Conservation (phyloP, 371 early-diverging fungal genomes). For the Mucor irregularis region DNA sequence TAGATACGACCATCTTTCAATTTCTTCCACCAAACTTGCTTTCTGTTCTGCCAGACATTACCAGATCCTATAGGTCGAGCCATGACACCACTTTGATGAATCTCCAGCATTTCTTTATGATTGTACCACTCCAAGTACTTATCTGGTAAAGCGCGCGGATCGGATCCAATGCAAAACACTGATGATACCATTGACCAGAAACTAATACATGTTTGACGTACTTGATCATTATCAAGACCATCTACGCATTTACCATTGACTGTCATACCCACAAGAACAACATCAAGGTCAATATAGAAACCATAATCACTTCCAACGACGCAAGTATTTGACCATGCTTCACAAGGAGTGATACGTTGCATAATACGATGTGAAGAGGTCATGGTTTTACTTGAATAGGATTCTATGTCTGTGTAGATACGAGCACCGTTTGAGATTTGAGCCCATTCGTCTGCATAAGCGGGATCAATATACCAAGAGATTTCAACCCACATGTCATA, state of each 20-base stretch:
- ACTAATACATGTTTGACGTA: conserved; percentile 39
- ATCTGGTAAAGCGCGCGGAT: conserved; percentile 43
- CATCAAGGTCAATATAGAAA: conserved; percentile 46
- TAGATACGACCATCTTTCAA: conserved; percentile 40
- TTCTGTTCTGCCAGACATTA: conserved; percentile 38
- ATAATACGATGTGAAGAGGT: conserved; percentile 44
- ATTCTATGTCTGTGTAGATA: conserved; percentile 44
- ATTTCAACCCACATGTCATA: conserved; percentile 43
- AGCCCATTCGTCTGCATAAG: conserved; percentile 42
- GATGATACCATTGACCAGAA: conserved; percentile 50
- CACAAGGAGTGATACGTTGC: conserved; percentile 38
- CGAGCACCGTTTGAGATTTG: conserved; percentile 39
- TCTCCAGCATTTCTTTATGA: conserved; percentile 37
- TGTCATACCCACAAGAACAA: conserved; percentile 46
- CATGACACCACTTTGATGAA: conserved; percentile 48
- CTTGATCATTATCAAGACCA: conserved; percentile 46
- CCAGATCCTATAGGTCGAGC: conserved; percentile 43
- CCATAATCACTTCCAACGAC: conserved; percentile 34
- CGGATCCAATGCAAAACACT: conserved; percentile 44
- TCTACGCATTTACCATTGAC: conserved; percentile 42
- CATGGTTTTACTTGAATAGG: conserved; percentile 43
- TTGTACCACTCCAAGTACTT: conserved; percentile 38
- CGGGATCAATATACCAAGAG: conserved; percentile 43
- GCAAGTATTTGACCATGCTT: conserved; percentile 29
- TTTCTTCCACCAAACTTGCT: conserved; percentile 48